phyloP scores from a whole-genome alignment of 495 filamentous ascomycete species.

The Gamarada debralockiae region DNA sequence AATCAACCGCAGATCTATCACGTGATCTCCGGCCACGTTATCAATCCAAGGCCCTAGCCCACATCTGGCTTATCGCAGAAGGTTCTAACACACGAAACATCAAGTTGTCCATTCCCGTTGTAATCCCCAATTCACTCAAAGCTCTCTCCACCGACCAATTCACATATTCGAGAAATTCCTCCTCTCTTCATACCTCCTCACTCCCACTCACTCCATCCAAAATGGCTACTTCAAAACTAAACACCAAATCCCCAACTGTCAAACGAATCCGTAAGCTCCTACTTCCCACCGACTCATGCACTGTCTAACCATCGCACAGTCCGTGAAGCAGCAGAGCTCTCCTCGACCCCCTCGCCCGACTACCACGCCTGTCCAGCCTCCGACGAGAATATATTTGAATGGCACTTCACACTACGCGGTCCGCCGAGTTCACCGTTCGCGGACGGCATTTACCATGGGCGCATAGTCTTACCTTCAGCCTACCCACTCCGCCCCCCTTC shows the following conservation, averaged over 20 bases:
- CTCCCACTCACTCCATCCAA: too few relatives aligned
- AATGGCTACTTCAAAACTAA: conserved; percentile 37
- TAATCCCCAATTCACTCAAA: background rate
- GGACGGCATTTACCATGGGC: conserved; percentile 86
- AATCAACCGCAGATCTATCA: too few relatives aligned
- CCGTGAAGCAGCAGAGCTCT: conserved; percentile 42
- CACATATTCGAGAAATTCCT: too few relatives aligned
- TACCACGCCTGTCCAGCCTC: conserved; percentile 81
- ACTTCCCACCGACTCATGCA: background rate
- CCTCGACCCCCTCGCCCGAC: conserved; percentile 70
- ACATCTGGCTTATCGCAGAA: background rate
- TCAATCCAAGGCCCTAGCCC: too few relatives aligned
- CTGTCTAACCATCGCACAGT: conserved; percentile 13
- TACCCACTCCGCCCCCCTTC: conserved; percentile 88
- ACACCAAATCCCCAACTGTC: conserved; percentile 76
- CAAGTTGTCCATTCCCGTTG: too few relatives aligned
- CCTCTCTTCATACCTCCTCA: background rate
- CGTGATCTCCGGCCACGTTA: conserved; percentile 7
- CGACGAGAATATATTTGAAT: conserved; percentile 83
- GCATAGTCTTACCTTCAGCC: conserved; percentile 81
- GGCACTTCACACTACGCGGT: conserved; percentile 97
- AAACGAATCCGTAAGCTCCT: conserved; percentile 62
- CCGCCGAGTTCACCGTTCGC: conserved; percentile 78
- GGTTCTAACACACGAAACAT: too few relatives aligned
- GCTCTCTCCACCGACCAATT: background rate